Base-by-base conservation (phyloP, 1,284 basidiomycete genomes). In the Boletus semigastroideus region DNA sequence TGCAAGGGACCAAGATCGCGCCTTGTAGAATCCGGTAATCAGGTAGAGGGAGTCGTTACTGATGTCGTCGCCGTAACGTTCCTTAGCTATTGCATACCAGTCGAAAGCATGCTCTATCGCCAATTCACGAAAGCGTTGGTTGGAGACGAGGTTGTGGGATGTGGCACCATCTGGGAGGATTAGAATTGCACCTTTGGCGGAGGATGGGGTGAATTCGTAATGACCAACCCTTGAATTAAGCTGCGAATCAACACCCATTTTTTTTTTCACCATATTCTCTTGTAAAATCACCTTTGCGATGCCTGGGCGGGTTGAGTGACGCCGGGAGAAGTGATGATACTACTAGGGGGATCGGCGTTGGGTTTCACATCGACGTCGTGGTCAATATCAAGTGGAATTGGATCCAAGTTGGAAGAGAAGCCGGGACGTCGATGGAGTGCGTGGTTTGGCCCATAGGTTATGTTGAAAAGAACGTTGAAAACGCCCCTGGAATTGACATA, bases 151-250 rank as follows among this genome's bases (percentile, higher is more conserved):
- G 8, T 40, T 8, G 22, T 25, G 13, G 22, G 22, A 25, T 16
- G 22, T n/a, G 7, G 53, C 46, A 1, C 57, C 57, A 0, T 44
- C 27, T 11, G 57, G 56, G 38, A 59, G 46, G 5, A 59, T 41
- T 1, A 58, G 48, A 11, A 58, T 42, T 1, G 57, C 48, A 6
- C 57, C 53, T 17, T 48, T n/a, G 1, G 30, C 5, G 3, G 17
- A 38, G 2, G 34, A 22, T 1, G 48, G 11, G 2, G 14, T 47
- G 22, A 48, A 55, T 19, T 31, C 38, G 19, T 19, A 37, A 10
- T 37, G 17, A 12, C 10, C 17, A 16, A 8, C 31, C 25, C 25
- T 25, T 25, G 25, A 25, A 25, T 34, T 16, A n/a, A 34, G 16
- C 9, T 4, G n/a, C 16, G n/a, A 34, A 10, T 34, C 33, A 34